Base-by-base conservation (phyloP, 495 filamentous ascomycete species). In the Penicillium diatomitis region DNA sequence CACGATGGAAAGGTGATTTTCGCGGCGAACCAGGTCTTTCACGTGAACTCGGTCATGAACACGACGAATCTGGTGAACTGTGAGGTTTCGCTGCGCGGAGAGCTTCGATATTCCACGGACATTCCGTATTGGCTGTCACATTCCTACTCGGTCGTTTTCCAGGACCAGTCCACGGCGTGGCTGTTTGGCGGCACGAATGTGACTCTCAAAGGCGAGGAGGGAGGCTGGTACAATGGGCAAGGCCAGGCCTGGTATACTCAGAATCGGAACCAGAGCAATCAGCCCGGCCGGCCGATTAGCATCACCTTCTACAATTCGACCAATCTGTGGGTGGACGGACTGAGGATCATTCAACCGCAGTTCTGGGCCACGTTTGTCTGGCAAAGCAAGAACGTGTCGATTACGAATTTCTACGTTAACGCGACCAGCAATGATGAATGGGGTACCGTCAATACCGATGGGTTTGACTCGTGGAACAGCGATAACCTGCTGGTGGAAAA, bases 151-250 rank as follows among this genome's bases (percentile, higher is more conserved):
- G 59, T 74, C 2, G 71, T 70, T 12, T 71, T 72, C 44, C 73
- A 76, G 50, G 70, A 74, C 43, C 71, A 74, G 48, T 72, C 69
- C 3, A 68, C 72, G 1, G 73, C 71, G 0, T 75, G 65, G 61
- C 52, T 77, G 3, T 72, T 71, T 20, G 74, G 74, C 3, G 60
- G 61, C 30, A 70, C 70, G 29, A 61, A 75, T 41, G 54, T 53
- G 32, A 50, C 72, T 31, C 52, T 65, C 29, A 67, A 69, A 31
- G 54, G 47, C 5, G 43, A 45, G 6, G 46, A 66, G 42, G 71
- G 67, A 7, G 74, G 74, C 8, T 69, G 66, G 35, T 58, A 76
- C 20, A 61, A 75, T 47, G 74, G 74, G 10, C 73, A 76, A 44
- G 74, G 74, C 6, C 70, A 75, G 42, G 54, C 62, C 3, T 77